Percentiles rank a stretch among this genome's conserved stretches.
Conservation (phyloP, 768 basidiomycete genomes). For the Podaxis carcinomalis region DNA sequence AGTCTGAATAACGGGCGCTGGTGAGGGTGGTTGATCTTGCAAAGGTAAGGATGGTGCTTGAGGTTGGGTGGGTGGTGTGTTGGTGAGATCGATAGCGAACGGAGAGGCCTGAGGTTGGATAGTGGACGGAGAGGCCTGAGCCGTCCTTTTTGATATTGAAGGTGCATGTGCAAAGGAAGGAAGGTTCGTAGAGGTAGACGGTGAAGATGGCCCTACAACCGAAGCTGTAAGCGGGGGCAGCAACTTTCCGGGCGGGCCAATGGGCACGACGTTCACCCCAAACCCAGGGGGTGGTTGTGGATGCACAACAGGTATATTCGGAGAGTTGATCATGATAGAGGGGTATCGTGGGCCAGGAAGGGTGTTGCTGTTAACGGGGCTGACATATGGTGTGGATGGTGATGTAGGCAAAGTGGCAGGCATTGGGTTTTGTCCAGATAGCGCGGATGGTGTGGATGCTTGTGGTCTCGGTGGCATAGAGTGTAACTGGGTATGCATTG, state of each 20-base stretch:
- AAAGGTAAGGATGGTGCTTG: background rate
- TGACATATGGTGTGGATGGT: background rate
- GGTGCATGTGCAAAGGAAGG: background rate
- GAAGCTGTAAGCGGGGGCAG: constrained; percentile 2
- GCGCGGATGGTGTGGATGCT: background rate
- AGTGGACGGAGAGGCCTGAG: background rate
- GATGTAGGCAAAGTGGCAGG: background rate
- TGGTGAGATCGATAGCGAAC: background rate
- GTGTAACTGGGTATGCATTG: background rate
- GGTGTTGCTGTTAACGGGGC: background rate
- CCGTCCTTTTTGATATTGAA: background rate
- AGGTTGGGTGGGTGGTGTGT: background rate
- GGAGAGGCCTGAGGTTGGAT: background rate
- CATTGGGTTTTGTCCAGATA: background rate
- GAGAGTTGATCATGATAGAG: background rate
- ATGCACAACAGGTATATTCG: background rate
- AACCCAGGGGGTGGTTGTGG: background rate
- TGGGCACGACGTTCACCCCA: background rate
- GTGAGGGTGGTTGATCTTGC: background rate
- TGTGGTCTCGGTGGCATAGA: background rate
- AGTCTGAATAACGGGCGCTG: background rate
- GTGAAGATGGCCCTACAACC: background rate
- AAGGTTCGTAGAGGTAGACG: background rate
- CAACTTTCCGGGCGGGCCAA: constrained; percentile 2
- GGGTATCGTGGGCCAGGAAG: background rate